A percentile compares a stretch with the other conserved stretches of the same genome.
phyloP scores from a whole-genome alignment of 2,329 filamentous ascomycete species.

The Venturia effusa region DNA sequence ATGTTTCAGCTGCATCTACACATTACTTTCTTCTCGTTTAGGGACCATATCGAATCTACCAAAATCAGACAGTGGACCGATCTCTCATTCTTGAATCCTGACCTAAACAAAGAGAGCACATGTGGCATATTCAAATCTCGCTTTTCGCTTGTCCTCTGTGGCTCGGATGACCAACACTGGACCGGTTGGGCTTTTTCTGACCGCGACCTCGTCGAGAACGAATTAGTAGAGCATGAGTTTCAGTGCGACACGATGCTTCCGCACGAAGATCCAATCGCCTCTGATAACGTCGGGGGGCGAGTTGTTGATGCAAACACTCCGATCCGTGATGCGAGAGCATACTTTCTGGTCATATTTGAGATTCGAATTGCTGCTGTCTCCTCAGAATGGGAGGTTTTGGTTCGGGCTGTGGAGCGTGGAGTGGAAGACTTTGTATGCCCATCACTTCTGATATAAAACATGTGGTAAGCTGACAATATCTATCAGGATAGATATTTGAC shows the following conservation, averaged over 20 bases:
- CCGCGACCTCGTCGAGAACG: no score
- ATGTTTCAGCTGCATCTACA: background rate
- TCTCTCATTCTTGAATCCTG: no score
- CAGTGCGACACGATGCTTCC: no score
- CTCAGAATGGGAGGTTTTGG: background rate
- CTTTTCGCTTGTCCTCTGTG: background rate
- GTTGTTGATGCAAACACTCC: constrained; percentile 5
- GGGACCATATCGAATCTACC: no score
- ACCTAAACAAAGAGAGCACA: no score
- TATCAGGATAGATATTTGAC: no score
- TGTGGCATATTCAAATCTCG: no score
- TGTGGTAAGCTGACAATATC: no score
- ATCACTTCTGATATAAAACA: no score
- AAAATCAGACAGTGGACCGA: no score
- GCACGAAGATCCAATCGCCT: background rate
- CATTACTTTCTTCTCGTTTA: background rate
- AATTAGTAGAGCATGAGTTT: no score
- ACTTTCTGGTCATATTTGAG: constrained; percentile 5
- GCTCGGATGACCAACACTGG: background rate
- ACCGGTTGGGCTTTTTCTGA: background rate
- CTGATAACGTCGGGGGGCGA: background rate
- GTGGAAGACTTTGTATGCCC: no score
- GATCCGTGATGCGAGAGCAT: constrained; percentile 2
- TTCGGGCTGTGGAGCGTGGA: background rate
- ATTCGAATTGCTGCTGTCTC: background rate